phyloP scores from a whole-genome alignment of 2,329 filamentous ascomycete genomes.

The Metarhizium guizhouense region DNA sequence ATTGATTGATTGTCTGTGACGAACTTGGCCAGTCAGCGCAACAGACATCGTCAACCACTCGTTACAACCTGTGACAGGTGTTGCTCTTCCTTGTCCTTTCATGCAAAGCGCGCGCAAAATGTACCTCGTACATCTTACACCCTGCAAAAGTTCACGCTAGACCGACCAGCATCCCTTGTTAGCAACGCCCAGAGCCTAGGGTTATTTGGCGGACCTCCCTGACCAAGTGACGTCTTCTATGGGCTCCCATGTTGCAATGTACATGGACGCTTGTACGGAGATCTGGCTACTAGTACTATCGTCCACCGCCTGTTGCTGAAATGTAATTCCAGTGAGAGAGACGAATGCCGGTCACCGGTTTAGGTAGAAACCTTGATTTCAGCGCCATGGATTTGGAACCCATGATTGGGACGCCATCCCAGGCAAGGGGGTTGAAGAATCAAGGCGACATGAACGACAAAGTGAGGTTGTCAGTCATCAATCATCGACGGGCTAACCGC shows the following conservation, averaged over 20 bases:
- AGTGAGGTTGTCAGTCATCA: background rate
- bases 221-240: slow-evolving; percentile 5
- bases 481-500: background rate
- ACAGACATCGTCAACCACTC: background rate
- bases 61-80: background rate
- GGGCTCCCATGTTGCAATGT: background rate
- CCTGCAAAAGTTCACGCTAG: slow-evolving; percentile 10
- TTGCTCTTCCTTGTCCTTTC: background rate
- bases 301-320: background rate
- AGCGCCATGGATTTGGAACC: background rate
- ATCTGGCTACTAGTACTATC: background rate
- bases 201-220: slow-evolving; percentile 2
- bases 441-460: background rate
- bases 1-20: background rate
- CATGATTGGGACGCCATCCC: background rate
- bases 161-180: slow-evolving; percentile 1
- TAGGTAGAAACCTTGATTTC: background rate
- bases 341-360: background rate
- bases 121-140: background rate
- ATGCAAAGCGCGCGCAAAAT: background rate
- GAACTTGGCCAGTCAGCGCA: background rate
- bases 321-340: background rate
- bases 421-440: no score
- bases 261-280: background rate
- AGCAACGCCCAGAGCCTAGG: background rate